These are phyloP conservation scores for Syncephalastrum racemosum DNA, from an alignment of 371 early-diverging fungal species.

Conservation along the genomic window DNA sequence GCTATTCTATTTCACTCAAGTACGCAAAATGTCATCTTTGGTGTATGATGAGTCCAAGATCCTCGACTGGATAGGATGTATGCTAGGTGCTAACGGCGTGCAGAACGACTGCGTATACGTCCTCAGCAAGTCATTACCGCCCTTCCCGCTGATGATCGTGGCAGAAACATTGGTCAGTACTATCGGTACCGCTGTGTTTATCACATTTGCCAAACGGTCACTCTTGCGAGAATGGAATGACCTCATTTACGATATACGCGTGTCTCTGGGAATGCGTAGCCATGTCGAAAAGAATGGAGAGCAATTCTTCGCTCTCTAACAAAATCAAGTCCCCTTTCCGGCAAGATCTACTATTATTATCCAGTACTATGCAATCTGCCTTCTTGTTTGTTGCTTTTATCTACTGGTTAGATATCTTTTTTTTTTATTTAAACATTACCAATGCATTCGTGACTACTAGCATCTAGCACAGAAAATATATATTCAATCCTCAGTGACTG, in stretches of 20 bases:
- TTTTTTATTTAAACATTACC: not conserved
- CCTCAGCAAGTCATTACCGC: constrained; percentile 44
- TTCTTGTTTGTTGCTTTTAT: not conserved
- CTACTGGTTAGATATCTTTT: constrained; percentile 2
- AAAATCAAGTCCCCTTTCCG: no score
- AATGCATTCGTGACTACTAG: no score
- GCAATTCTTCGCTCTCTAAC: constrained; percentile 56
- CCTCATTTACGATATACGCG: constrained; percentile 44
- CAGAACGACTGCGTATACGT: constrained; percentile 44
- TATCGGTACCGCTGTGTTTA: constrained; percentile 55
- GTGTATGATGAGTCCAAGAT: constrained; percentile 24
- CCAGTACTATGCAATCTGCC: no score
- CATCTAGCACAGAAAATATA: no score
- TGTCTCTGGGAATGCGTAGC: constrained; percentile 31
- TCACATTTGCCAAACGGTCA: constrained; percentile 62
- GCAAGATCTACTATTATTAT: no score
- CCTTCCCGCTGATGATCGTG: constrained; percentile 56
- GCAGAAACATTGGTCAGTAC: constrained; percentile 59
- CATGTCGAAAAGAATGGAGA: constrained; percentile 51
- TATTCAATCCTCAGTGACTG: no score
- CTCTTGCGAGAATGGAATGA: constrained; percentile 60
- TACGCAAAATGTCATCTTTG: constrained; percentile 35
- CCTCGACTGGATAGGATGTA: constrained; percentile 52
- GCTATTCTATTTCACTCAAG: constrained; percentile 60
- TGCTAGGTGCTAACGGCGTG: constrained; percentile 32